Evolutionary conservation across 2,329 filamentous ascomycete genomes (phyloP).

Genomic region (Coniochaeta ligniaria): DNA sequence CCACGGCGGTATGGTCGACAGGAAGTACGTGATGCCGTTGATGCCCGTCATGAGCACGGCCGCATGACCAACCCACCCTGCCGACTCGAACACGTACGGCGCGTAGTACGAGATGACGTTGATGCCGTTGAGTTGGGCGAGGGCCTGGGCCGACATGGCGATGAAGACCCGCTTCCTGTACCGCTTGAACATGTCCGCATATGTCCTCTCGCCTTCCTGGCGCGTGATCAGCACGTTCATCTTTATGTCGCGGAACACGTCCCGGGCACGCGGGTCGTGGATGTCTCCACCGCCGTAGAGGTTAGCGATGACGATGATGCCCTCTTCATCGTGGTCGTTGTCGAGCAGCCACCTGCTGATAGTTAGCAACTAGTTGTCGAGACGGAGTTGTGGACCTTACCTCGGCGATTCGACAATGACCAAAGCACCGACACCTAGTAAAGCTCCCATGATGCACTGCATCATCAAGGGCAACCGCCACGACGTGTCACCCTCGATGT

Average conservation of each 20-base stretch:
- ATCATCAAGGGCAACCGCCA: constrained; percentile 87
- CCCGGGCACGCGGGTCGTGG: constrained; percentile 82
- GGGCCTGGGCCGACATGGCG: constrained; percentile 94
- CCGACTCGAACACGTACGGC: constrained; percentile 90
- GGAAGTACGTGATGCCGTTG: constrained; percentile 82
- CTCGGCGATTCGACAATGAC: constrained; percentile 94
- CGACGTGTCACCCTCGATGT: constrained; percentile 74
- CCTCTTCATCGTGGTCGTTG: constrained; percentile 96
- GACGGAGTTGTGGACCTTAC: constrained; percentile 34
- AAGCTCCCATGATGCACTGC: constrained; percentile 89
- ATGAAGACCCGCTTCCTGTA: constrained; percentile 93
- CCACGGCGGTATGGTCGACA: constrained; percentile 93
- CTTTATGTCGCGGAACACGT: constrained; percentile 98
- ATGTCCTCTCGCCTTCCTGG: constrained; percentile 89
- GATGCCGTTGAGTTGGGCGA: constrained; percentile 96
- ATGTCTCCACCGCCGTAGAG: constrained; percentile 94
- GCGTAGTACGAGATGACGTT: constrained; percentile 99
- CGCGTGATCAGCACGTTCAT: constrained; percentile 91
- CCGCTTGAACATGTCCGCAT: constrained; percentile 87
- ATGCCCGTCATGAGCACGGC: constrained; percentile 97
- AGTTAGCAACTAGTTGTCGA: constrained; percentile 18
- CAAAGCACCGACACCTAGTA: constrained; percentile 79
- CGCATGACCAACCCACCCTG: constrained; percentile 86
- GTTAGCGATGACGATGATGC: constrained; percentile 96
- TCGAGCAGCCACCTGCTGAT: constrained; percentile 80